Evolutionary conservation across 78 protist species (phyloP).

Genomic region (Emiliania huxleyi): DNA sequence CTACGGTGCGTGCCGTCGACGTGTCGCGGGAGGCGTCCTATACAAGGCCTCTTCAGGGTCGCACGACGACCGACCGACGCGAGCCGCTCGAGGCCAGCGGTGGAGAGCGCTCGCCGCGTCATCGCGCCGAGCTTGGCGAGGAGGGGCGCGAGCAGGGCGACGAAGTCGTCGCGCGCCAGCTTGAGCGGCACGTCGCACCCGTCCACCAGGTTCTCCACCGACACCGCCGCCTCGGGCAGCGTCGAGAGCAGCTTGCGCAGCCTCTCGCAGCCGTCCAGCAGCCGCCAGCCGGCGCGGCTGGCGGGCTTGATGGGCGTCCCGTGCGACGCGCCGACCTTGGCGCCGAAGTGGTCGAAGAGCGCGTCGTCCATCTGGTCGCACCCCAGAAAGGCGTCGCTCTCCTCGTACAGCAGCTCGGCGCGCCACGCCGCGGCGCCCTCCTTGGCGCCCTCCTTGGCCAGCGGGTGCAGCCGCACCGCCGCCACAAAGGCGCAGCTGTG

Average conservation of each 20-base stretch:
- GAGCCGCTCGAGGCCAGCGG: neutral
- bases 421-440: neutral
- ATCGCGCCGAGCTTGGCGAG: neutral
- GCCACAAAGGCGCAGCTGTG: neutral
- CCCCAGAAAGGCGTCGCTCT: neutral
- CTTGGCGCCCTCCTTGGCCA: neutral
- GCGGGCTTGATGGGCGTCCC: neutral
- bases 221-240: neutral
- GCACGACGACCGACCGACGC: too few species aligned
- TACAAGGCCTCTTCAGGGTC: too few species aligned
- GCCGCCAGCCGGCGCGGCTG: neutral
- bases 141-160: neutral
- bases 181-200: neutral
- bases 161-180: neutral
- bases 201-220: constrained; percentile 19
- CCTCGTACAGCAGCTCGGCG: neutral
- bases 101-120: neutral
- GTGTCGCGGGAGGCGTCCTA: too few species aligned
- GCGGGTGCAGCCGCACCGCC: neutral
- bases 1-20: too few species aligned
- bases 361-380: neutral
- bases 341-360: neutral
- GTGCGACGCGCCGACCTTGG: neutral
- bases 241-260: constrained; percentile 23
- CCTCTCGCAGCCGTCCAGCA: neutral